Evolutionary conservation across 129 eudicot species (phyloP).

Genomic region (Smallanthus sonchifolius): DNA sequence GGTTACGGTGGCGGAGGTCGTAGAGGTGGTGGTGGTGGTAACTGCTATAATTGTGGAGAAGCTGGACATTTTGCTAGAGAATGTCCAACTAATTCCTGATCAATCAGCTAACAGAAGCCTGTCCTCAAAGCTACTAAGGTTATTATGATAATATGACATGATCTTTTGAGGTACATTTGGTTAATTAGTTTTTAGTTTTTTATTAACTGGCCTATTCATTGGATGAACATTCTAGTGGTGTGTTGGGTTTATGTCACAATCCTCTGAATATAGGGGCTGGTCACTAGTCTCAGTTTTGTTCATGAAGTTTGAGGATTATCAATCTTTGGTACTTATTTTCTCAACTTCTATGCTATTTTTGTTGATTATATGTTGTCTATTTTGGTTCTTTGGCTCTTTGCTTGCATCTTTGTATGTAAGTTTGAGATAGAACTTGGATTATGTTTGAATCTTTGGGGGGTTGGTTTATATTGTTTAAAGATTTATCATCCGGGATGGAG

Average conservation of each 20-base stretch:
- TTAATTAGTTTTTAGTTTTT: neutral
- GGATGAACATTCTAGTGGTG: neutral
- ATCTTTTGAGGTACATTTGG: constrained; percentile 13
- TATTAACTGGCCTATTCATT: constrained; percentile 2
- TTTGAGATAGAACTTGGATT: neutral
- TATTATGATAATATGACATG: neutral
- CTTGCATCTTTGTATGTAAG: neutral
- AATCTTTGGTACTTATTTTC: neutral
- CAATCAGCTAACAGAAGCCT: neutral
- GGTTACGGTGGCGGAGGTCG: constrained; percentile 16
- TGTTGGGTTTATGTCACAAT: neutral
- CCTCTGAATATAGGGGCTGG: constrained; percentile 8
- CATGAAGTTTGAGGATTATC: neutral
- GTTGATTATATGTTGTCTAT: neutral
- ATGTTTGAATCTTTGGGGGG: neutral
- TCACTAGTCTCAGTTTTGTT: constrained; percentile 2
- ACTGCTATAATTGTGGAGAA: constrained; percentile 34
- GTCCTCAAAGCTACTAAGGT: neutral
- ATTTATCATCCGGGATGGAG: neutral
- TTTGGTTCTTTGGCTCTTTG: neutral
- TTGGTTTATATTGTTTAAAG: neutral
- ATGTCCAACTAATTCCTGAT: constrained; percentile 29
- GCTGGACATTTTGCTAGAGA: constrained; percentile 52
- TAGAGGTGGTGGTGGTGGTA: constrained; percentile 24
- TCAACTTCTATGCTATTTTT: neutral